These are phyloP conservation scores for Diaporthe eres DNA, from an alignment of 2,329 filamentous ascomycete genomes.

Conservation along the genomic window DNA sequence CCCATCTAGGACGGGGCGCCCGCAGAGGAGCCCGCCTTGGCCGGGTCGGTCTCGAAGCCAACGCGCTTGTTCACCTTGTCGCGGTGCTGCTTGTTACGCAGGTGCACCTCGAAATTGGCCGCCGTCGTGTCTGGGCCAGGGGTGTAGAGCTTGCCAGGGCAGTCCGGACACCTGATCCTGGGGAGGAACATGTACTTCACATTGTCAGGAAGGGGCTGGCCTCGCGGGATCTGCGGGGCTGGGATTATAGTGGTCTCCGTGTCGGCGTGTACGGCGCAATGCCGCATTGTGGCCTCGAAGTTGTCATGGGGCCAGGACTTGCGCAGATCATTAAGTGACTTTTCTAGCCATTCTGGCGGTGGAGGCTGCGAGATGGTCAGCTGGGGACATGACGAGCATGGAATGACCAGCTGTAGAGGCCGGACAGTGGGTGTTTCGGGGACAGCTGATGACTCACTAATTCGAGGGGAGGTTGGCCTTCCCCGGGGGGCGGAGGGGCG, in stretches of 20 bases:
- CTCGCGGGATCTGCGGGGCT: conserved; percentile 56
- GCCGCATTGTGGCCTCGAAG: conserved; percentile 94
- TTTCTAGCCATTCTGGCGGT: conserved; percentile 86
- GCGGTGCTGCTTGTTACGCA: conserved; percentile 86
- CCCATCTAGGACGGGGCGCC: neutral
- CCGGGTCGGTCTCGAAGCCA: conserved; percentile 46
- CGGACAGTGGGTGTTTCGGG: conserved; percentile 39
- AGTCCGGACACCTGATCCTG: conserved; percentile 91
- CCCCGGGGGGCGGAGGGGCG: conserved; percentile 73
- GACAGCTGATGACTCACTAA: conserved; percentile 68
- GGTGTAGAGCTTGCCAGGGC: conserved; percentile 93
- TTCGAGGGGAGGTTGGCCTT: conserved; percentile 68
- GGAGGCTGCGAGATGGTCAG: conserved; percentile 72
- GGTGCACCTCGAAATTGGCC: conserved; percentile 92
- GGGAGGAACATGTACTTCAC: conserved; percentile 88
- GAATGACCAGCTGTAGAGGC: conserved; percentile 12
- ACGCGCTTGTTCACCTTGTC: conserved; percentile 74
- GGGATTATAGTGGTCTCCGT: conserved; percentile 75
- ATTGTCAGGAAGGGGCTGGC: conserved; percentile 70
- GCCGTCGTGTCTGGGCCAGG: conserved; percentile 88
- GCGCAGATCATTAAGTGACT: conserved; percentile 78
- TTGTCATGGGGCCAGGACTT: conserved; percentile 83
- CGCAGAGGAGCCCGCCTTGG: neutral
- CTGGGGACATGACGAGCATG: conserved; percentile 45
- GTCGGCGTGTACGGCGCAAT: conserved; percentile 81